These are phyloP conservation scores for Fraxinus xanthoxyloides DNA, from an alignment of 305 asterid species.

Conservation along the genomic window DNA sequence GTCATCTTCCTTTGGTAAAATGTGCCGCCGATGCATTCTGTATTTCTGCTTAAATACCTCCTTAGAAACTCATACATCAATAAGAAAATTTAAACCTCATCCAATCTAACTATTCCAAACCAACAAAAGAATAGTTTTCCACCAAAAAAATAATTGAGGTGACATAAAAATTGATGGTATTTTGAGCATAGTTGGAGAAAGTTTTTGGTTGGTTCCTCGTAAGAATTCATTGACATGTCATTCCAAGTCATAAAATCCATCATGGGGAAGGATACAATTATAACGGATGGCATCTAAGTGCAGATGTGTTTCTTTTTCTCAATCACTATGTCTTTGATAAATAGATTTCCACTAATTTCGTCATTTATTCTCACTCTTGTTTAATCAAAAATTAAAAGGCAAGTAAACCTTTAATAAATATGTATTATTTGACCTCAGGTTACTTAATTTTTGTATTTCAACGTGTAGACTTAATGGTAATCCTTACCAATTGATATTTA, in stretches of 20 bases:
- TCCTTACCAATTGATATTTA: neutral
- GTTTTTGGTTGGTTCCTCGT: neutral
- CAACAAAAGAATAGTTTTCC: neutral
- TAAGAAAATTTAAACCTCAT: neutral
- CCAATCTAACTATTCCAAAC: neutral
- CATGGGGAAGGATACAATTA: neutral
- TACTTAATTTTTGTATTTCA: neutral
- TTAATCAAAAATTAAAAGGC: neutral
- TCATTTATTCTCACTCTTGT: neutral
- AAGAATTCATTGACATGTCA: neutral
- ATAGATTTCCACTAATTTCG: neutral
- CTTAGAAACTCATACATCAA: neutral
- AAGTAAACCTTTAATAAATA: neutral
- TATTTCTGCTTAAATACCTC: constrained; percentile 37
- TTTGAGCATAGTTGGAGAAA: neutral
- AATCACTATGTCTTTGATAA: neutral
- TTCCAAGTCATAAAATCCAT: neutral
- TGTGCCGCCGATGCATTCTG: constrained; percentile 44
- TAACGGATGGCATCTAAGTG: neutral
- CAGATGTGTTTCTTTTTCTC: neutral
- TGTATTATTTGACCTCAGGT: neutral
- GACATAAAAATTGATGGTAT: neutral
- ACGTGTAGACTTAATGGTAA: neutral
- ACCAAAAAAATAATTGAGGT: neutral
- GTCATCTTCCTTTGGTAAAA: constrained; percentile 42